Evolutionary conservation across 192 early-diverging fungal genomes (phyloP).

Genomic region (Podila verticillata): DNA sequence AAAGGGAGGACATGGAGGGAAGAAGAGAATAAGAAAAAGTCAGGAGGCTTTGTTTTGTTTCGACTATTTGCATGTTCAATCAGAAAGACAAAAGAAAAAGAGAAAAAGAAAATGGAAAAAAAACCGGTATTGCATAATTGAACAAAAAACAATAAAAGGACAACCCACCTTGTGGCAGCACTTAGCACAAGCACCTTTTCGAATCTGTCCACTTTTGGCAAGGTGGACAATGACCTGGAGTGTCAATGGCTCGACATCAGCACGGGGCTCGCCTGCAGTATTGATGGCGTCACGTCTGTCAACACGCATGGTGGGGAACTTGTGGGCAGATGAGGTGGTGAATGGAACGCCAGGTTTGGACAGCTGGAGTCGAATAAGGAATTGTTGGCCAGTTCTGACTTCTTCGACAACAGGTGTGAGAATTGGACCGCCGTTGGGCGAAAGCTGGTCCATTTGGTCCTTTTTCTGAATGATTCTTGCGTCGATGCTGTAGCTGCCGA

Average conservation of each 20-base stretch:
- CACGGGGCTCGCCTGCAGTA: slow-evolving; percentile 42
- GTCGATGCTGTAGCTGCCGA: slow-evolving; percentile 21
- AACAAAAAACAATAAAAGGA: background rate
- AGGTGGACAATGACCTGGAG: slow-evolving; percentile 45
- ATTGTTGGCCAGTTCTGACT: slow-evolving; percentile 46
- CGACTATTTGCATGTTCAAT: background rate
- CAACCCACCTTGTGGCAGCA: slow-evolving; percentile 47
- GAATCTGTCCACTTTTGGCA: slow-evolving; percentile 29
- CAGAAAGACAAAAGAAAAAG: background rate
- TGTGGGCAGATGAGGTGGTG: background rate
- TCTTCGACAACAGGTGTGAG: slow-evolving; percentile 18
- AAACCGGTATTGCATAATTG: background rate
- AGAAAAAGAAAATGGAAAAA: background rate
- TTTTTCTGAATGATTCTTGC: slow-evolving; percentile 51
- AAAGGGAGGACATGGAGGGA: background rate
- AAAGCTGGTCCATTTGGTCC: slow-evolving; percentile 40
- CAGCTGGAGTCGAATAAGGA: slow-evolving; percentile 37
- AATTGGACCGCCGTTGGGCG: slow-evolving; percentile 7
- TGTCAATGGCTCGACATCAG: slow-evolving; percentile 30
- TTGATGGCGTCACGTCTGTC: slow-evolving; percentile 47
- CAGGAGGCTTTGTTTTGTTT: background rate
- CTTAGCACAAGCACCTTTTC: slow-evolving; percentile 45
- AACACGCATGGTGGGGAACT: slow-evolving; percentile 42
- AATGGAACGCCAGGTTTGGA: slow-evolving; percentile 1
- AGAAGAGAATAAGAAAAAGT: background rate